Base-by-base conservation (phyloP, 345 rosid species). In the Gossypium turneri region DNA sequence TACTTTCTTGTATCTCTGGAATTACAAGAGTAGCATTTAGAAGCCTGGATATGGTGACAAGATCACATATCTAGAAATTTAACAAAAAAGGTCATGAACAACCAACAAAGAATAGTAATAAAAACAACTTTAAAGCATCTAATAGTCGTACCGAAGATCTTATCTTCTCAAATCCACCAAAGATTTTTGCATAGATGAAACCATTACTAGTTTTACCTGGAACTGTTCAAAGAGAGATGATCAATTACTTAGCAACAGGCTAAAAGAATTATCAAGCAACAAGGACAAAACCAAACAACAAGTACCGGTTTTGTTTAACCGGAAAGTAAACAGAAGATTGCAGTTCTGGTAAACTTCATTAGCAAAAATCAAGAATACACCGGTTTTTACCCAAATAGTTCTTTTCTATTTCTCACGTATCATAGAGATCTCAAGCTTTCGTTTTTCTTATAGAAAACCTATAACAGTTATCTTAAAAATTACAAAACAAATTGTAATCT, bases 21-120 rank as follows among this genome's bases (percentile, higher is more conserved):
- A 95, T 86, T 84, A 93, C 90, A 78, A 95, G 99, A 73, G 99
- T 95, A 86, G 98, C 99, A 90, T 95, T 95, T 79, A 95, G 82
- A 86, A 95, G 99, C 94, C 98, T 93, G 88, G 99, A 87, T 85
- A 95, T 86, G 87, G 93, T 87, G 85, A 95, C 99, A 89, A 95
- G 98, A 91, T 95, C 99, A 86, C 98, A 93, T 81, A 95, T 89
- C 98, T 95, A 91, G 89, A 90, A 84, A 89, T 86, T 82, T 84
- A 83, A 82, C 85, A 89, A 80, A 12, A 79, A 75, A 78, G 13
- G 85, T 85, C 82, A 85, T 76, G 79, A 81, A 79, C 80, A 70
- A 65, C 52, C 75, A 12, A 68, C 16, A 78, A 62, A 29, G 75
- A 12, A 63, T 50, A 22, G n/a, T 74, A 20, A 60, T 55, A 50